These are phyloP conservation scores for Termitomyces sp. DNA, from an alignment of 1,284 basidiomycete species.

Conservation along the genomic window DNA sequence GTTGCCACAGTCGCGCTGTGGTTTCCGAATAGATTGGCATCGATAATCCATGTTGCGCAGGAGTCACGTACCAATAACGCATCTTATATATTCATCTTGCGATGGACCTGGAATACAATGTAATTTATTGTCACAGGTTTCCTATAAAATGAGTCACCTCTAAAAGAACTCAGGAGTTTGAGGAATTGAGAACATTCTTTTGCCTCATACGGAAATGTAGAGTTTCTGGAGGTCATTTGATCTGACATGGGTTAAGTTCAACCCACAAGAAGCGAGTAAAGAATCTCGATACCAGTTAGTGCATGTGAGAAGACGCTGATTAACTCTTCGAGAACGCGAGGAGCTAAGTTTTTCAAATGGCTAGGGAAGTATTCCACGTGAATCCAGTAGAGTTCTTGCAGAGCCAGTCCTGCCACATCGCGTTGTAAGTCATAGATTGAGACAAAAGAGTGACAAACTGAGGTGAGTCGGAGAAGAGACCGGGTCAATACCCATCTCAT, in stretches of 20 bases:
- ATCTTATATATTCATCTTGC: conserved; percentile 28
- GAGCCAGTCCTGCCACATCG: conserved; percentile 33
- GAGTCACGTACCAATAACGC: conserved; percentile 26
- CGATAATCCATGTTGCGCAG: background rate
- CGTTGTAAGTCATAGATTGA: background rate
- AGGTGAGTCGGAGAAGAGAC: conserved; percentile 46
- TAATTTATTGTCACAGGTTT: too few relatives aligned
- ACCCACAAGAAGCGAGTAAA: too few relatives aligned
- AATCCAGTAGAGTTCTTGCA: conserved; percentile 51
- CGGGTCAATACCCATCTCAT: conserved; percentile 36
- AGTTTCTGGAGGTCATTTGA: conserved; percentile 37
- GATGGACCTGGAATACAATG: conserved; percentile 19
- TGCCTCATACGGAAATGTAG: conserved; percentile 37
- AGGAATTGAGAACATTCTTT: conserved; percentile 35
- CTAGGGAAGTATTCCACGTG: conserved; percentile 55
- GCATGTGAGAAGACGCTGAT: conserved; percentile 36
- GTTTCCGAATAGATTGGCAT: conserved; percentile 9
- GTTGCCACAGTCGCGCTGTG: conserved; percentile 35
- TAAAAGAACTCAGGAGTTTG: conserved; percentile 36
- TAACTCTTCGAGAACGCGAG: conserved; percentile 36
- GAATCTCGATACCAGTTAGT: conserved; percentile 31
- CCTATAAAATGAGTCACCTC: too few relatives aligned
- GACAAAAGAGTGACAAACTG: conserved; percentile 17
- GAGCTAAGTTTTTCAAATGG: conserved; percentile 37
- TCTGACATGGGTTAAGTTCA: too few relatives aligned